A percentile compares a stretch with the other conserved stretches of the same genome.
phyloP scores from a whole-genome alignment of 2,329 filamentous ascomycete genomes.

The Camillea tinctor region DNA sequence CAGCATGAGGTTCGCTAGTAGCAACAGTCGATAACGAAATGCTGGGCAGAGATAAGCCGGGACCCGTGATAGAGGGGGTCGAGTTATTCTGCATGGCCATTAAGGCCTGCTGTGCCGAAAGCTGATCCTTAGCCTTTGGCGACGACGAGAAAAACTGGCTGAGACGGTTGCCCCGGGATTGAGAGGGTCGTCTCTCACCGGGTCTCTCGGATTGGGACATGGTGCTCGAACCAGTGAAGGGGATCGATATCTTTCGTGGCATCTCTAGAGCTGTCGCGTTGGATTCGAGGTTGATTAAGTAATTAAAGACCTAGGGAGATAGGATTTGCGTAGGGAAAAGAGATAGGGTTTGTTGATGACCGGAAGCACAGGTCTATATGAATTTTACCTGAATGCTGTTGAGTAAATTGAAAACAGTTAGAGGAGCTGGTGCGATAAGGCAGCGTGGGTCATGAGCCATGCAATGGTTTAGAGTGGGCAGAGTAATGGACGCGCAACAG shows the following conservation, averaged over 20 bases:
- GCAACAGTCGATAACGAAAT: constrained; percentile 89
- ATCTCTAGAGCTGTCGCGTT: constrained; percentile 40
- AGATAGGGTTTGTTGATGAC: background rate
- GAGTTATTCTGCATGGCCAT: constrained; percentile 60
- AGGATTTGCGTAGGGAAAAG: background rate
- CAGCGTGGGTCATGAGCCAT: background rate
- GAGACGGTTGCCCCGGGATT: constrained; percentile 72
- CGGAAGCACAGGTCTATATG: background rate
- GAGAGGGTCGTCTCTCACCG: constrained; percentile 57
- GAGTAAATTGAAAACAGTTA: background rate
- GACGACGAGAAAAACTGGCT: constrained; percentile 80
- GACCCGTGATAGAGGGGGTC: constrained; percentile 64
- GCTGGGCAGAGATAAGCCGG: constrained; percentile 77
- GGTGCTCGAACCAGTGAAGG: constrained; percentile 51
- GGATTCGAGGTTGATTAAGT: background rate
- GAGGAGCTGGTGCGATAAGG: background rate
- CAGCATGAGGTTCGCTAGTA: constrained; percentile 69
- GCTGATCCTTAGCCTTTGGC: constrained; percentile 70
- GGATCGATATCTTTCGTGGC: constrained; percentile 59
- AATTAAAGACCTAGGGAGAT: background rate
- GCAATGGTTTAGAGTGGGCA: background rate
- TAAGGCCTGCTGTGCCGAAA: constrained; percentile 65
- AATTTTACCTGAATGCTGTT: background rate
- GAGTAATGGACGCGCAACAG: background rate
- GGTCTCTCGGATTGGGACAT: constrained; percentile 49